Conservation (phyloP, 169 alveolate species). For the Cystoisospora suis region DNA sequence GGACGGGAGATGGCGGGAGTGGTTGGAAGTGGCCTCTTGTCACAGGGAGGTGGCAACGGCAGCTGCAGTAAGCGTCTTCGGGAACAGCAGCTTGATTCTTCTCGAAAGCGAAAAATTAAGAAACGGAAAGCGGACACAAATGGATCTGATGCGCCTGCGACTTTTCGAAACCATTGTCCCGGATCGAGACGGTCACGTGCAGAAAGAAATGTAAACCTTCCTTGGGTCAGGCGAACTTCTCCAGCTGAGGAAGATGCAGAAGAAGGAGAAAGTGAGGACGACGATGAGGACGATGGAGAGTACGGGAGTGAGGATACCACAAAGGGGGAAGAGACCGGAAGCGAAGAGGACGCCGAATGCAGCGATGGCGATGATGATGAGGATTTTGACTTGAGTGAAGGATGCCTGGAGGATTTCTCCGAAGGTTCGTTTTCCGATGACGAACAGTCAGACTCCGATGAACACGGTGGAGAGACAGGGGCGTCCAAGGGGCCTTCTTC, state of each 20-base stretch:
- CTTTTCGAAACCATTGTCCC: too few species aligned
- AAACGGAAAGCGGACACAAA: conserved; percentile 18
- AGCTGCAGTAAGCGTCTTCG: neutral
- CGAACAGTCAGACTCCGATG: neutral
- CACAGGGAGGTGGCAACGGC: neutral
- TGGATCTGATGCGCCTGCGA: too few species aligned
- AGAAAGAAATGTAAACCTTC: too few species aligned
- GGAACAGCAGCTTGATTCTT: neutral
- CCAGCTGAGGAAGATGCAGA: neutral
- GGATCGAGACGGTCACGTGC: too few species aligned
- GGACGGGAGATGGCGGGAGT: neutral
- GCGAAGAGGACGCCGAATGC: neutral
- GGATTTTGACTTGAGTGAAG: neutral
- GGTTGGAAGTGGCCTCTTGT: neutral
- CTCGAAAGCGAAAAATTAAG: neutral
- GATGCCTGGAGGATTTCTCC: neutral
- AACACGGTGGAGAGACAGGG: neutral
- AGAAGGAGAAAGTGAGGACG: neutral
- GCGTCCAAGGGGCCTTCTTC: neutral
- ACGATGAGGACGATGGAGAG: neutral
- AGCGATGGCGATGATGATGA: neutral
- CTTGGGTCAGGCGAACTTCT: neutral
- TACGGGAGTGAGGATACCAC: neutral
- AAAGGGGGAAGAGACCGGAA: neutral
- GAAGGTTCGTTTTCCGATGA: neutral